Evolutionary conservation across 2,329 filamentous ascomycete species (phyloP).

Genomic region (Balansia obtecta): DNA sequence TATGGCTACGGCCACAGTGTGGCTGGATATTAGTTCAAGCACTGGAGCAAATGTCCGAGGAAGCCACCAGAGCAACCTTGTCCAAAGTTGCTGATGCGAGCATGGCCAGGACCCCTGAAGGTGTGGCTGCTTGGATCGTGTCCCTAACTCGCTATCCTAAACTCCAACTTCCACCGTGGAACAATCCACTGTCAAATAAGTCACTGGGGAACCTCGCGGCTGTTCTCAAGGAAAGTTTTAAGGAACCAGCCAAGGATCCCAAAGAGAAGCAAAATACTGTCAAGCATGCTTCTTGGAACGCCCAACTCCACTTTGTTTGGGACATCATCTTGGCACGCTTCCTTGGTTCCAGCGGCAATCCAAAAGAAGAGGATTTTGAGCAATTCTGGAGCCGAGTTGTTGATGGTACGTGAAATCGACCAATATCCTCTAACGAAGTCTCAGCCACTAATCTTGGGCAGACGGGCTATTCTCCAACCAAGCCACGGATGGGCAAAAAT

Average conservation of each 20-base stretch:
- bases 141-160: constrained; percentile 51
- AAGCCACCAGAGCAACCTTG: constrained; percentile 49
- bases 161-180: constrained; percentile 59
- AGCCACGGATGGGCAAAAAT: constrained; percentile 80
- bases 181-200: constrained; percentile 59
- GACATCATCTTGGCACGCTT: constrained; percentile 56
- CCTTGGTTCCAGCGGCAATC: constrained; percentile 21
- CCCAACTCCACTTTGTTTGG: constrained; percentile 82
- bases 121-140: constrained; percentile 77
- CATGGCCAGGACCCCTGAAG: constrained; percentile 71
- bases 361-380: constrained; percentile 41
- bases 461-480: constrained; percentile 73
- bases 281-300: constrained; percentile 63
- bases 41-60: constrained; percentile 46
- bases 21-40: constrained; percentile 70
- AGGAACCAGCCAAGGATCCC: constrained; percentile 35
- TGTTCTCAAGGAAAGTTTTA: constrained; percentile 65
- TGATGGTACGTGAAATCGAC: constrained; percentile 50
- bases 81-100: constrained; percentile 49
- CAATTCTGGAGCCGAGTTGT: constrained; percentile 81
- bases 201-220: constrained; percentile 59
- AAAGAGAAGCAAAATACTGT: constrained; percentile 29
- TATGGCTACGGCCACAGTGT: constrained; percentile 82
- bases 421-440: neutral
- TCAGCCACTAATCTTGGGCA: constrained; percentile 23